phyloP scores from a whole-genome alignment of 345 rosid genomes.

The Populus deltoides region DNA sequence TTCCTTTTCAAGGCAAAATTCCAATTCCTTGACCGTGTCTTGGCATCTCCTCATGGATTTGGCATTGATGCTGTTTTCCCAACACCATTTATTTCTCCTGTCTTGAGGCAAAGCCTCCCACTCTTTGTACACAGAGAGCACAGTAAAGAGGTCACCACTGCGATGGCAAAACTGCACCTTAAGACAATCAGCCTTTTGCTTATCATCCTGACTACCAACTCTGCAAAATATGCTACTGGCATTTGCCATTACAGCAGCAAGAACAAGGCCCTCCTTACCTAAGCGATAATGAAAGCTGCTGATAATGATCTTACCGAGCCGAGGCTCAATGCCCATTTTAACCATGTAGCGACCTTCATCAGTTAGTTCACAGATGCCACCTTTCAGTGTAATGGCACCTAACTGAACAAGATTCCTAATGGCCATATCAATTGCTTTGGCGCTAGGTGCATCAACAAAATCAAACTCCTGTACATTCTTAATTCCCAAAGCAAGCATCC shows the following conservation, averaged over 20 bases:
- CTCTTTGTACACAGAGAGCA: conserved; percentile 76
- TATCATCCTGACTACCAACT: conserved; percentile 66
- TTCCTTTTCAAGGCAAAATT: conserved; percentile 61
- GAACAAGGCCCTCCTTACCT: conserved; percentile 82
- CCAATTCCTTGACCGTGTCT: conserved; percentile 70
- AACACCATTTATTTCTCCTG: conserved; percentile 75
- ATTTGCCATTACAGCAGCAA: conserved; percentile 87
- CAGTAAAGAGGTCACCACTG: conserved; percentile 78
- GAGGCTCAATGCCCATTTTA: conserved; percentile 87
- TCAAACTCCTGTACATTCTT: conserved; percentile 58
- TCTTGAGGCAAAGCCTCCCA: conserved; percentile 59
- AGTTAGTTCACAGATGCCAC: conserved; percentile 52
- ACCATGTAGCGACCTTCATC: conserved; percentile 58
- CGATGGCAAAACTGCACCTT: conserved; percentile 82
- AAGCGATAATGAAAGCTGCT: conserved; percentile 48
- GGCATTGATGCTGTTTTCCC: conserved; percentile 92
- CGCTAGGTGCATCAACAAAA: conserved; percentile 83
- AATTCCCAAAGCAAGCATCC: conserved; percentile 75
- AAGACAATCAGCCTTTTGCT: conserved; percentile 68
- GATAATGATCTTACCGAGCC: conserved; percentile 75
- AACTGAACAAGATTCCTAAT: conserved; percentile 66
- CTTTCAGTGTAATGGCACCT: conserved; percentile 56
- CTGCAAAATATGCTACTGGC: conserved; percentile 88
- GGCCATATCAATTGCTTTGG: conserved; percentile 68
- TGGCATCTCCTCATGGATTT: conserved; percentile 87